phyloP scores from a whole-genome alignment of 768 basidiomycete species.

The Amanita pseudoporphyria region DNA sequence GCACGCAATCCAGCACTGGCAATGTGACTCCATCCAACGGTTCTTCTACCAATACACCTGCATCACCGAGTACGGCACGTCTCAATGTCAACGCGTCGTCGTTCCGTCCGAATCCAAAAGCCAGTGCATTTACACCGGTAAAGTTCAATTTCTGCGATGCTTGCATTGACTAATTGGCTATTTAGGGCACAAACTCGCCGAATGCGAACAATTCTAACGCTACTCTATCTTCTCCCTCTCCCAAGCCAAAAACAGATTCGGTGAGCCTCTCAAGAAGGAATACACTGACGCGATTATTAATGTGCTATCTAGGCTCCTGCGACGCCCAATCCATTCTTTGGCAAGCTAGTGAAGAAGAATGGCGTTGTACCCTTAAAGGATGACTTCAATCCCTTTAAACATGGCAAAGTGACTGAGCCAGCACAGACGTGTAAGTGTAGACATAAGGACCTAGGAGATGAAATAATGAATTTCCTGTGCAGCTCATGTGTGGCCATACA shows the following conservation, averaged over 20 bases:
- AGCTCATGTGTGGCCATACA: slow-evolving; percentile 84
- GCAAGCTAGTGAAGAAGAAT: slow-evolving; percentile 69
- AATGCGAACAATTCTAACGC: slow-evolving; percentile 27
- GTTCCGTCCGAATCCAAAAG: slow-evolving; percentile 84
- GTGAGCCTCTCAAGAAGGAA: slow-evolving; percentile 20
- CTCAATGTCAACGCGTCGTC: slow-evolving; percentile 86
- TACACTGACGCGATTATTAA: slow-evolving; percentile 5
- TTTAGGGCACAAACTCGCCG: slow-evolving; percentile 37
- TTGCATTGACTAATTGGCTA: slow-evolving; percentile 11
- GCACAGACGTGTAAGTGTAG: slow-evolving; percentile 56
- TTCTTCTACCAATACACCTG: slow-evolving; percentile 22
- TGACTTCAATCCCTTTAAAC: slow-evolving; percentile 96
- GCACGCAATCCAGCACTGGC: slow-evolving; percentile 9
- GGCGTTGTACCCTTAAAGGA: slow-evolving; percentile 80
- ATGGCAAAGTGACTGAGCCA: slow-evolving; percentile 71
- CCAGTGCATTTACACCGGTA: slow-evolving; percentile 66
- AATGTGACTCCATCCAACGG: slow-evolving; percentile 16
- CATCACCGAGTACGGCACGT: slow-evolving; percentile 49
- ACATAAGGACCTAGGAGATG: slow-evolving; percentile 3
- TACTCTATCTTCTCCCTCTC: slow-evolving; percentile 38
- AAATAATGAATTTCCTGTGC: slow-evolving; percentile 1
- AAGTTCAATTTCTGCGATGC: slow-evolving; percentile 17
- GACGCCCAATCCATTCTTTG: slow-evolving; percentile 84
- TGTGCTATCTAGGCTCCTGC: slow-evolving; percentile 26
- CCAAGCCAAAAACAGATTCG: slow-evolving; percentile 54